Base-by-base conservation (phyloP, 805 yeast species). In the Wilhelminamyces savonicus region DNA sequence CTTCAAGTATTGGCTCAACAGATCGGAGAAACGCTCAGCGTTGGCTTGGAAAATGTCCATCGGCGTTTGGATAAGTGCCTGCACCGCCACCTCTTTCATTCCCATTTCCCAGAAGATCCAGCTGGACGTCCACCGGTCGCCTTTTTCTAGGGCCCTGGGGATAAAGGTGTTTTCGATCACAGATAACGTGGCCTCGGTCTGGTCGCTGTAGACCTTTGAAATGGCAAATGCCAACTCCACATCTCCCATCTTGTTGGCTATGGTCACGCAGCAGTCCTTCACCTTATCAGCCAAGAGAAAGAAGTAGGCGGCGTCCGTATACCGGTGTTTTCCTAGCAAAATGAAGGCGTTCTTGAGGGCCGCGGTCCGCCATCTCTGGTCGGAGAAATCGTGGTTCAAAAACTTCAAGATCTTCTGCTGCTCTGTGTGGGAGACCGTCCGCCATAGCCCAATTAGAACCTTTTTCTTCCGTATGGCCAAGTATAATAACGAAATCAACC, bases 271-370 rank as follows among this genome's bases (percentile, higher is more conserved):
- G 35, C 87, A 77, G 57, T 92, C 97, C 31, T 71, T 71, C 10
- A 85, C 56, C 1, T 87, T 65, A 29, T 70, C 87, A 0, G 83
- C 95, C 9, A 90, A 63, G 21, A 90, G 54, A 54, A 90, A 90
- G 51, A 92, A 88, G 14, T 80, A 77, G 0, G 97, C 96, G 0
- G 97, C 94, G 54, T 87, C 94, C 50, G 71, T 59, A 46, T 71
- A 83, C 24, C 97, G 62, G 53, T 88, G 98, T 46, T 86, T 86
- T 37, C 97, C 84, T 40, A 92, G 54, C 24, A 90, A 59, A 0
- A 85, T 97, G 63, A 76, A 90, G 0, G 97, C 97, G 57, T 90
- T 90, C 47, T 92, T 92, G 44, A 77, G 55, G 0, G 97, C 97
- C 1, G 97, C 96, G 0, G 83, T 67, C 42, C 66, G 74, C 96